Evolutionary conservation across 148 eudicot genomes (phyloP).

Genomic region (Nepenthes gracilis): DNA sequence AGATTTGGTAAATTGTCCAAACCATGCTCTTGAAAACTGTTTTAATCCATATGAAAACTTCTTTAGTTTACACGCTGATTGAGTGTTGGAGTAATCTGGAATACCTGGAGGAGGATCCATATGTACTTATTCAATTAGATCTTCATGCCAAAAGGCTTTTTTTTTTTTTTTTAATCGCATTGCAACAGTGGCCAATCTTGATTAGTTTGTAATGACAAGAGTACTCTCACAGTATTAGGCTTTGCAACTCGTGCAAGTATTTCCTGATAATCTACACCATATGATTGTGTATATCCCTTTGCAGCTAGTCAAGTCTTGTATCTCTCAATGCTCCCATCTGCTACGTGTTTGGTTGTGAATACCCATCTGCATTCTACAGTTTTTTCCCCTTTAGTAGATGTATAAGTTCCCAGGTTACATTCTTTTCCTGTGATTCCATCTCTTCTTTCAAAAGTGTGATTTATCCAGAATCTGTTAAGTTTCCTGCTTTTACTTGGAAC

Average conservation of each 20-base stretch:
- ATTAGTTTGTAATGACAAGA: neutral
- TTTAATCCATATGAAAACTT: too few relatives aligned
- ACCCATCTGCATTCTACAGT: slow-evolving; percentile 8
- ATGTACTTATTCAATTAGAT: too few relatives aligned
- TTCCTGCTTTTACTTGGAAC: too few relatives aligned
- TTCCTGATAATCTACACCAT: slow-evolving; percentile 1
- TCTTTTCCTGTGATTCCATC: too few relatives aligned
- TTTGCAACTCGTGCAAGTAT: neutral
- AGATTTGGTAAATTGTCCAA: too few relatives aligned
- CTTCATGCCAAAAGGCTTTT: neutral
- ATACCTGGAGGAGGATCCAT: too few relatives aligned
- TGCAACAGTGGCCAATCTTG: neutral
- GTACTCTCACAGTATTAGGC: neutral
- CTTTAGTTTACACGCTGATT: too few relatives aligned
- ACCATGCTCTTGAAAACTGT: too few relatives aligned
- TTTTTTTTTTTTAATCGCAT: neutral
- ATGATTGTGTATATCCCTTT: neutral
- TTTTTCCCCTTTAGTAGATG: neutral
- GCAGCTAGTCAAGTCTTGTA: neutral
- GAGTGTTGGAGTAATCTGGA: too few relatives aligned
- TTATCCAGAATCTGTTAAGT: too few relatives aligned
- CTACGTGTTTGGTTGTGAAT: neutral
- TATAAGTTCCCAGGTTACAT: too few relatives aligned
- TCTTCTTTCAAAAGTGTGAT: too few relatives aligned
- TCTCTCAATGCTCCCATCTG: slow-evolving; percentile 2